phyloP scores from a whole-genome alignment of 805 yeast genomes.

The Limtongia smithiae region DNA sequence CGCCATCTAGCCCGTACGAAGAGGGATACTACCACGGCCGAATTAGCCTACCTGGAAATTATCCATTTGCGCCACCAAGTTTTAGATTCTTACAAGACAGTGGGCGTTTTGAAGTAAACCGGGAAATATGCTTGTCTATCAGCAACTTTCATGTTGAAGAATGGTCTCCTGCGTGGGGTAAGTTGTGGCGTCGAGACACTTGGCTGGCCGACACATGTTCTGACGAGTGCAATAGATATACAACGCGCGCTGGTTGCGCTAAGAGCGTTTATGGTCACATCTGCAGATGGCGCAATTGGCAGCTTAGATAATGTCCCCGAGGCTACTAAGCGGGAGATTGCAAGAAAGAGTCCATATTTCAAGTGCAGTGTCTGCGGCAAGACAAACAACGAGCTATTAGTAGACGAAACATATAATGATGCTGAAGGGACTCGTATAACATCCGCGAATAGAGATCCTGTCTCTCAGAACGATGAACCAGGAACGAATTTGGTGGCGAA shows the following conservation, averaged over 20 bases:
- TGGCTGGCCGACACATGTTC: not conserved
- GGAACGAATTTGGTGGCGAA: too few relatives aligned
- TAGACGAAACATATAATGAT: too few relatives aligned
- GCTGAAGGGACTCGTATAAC: too few relatives aligned
- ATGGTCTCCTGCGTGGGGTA: constrained; percentile 29
- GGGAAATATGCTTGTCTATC: constrained; percentile 25
- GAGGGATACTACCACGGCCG: constrained; percentile 89
- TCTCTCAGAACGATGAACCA: too few relatives aligned
- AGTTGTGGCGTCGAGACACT: not conserved
- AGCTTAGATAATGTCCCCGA: constrained; percentile 25
- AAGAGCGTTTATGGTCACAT: constrained; percentile 23
- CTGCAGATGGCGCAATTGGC: constrained; percentile 26
- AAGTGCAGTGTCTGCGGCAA: constrained; percentile 10
- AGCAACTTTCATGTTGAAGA: constrained; percentile 28
- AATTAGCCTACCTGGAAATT: constrained; percentile 75
- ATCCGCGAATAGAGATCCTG: too few relatives aligned
- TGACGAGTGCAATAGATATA: constrained; percentile 10
- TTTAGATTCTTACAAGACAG: constrained; percentile 30
- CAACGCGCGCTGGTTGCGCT: constrained; percentile 25
- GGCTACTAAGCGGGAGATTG: constrained; percentile 16
- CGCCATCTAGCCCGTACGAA: constrained; percentile 81
- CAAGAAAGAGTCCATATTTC: constrained; percentile 12
- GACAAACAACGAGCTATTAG: constrained; percentile 5
- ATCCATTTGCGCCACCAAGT: constrained; percentile 83
- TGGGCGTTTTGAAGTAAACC: constrained; percentile 25